Evolutionary conservation across 305 asterid species (phyloP).

Genomic region (Nicotiana rustica): DNA sequence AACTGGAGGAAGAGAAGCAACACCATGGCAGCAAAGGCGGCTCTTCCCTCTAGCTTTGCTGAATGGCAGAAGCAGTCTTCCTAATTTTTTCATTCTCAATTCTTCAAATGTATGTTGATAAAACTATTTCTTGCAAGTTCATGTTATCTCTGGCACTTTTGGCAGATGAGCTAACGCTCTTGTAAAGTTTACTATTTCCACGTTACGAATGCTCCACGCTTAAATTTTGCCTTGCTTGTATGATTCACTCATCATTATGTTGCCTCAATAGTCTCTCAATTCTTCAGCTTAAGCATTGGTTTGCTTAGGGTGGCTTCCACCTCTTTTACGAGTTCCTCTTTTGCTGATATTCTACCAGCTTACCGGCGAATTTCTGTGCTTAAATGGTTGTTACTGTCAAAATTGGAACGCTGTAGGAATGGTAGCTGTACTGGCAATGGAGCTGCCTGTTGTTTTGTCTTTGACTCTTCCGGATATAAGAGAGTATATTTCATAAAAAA

Average conservation of each 20-base stretch:
- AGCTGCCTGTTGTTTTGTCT: not conserved
- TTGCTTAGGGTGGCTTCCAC: no score
- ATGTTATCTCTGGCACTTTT: not conserved
- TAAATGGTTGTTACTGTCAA: not conserved
- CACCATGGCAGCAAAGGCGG: slow-evolving; percentile 32
- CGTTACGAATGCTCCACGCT: slow-evolving; percentile 1
- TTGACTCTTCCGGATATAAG: no score
- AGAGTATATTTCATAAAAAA: no score
- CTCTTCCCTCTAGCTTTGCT: not conserved
- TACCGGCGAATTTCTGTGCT: no score
- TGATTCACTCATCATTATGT: no score
- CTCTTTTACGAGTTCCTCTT: no score
- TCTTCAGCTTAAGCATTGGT: no score
- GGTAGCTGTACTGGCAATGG: not conserved
- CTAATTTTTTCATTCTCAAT: not conserved
- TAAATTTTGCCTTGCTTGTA: not conserved
- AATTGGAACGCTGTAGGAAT: not conserved
- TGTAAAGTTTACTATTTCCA: not conserved
- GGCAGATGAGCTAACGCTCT: slow-evolving; percentile 29
- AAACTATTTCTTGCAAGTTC: not conserved
- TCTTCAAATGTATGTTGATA: slow-evolving; percentile 14
- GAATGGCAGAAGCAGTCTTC: slow-evolving; percentile 26
- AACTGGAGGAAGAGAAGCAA: not conserved
- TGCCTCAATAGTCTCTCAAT: no score
- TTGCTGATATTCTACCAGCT: no score